These are phyloP conservation scores for Quillaja saponaria DNA, from an alignment of 306 rosid species.

Conservation along the genomic window DNA sequence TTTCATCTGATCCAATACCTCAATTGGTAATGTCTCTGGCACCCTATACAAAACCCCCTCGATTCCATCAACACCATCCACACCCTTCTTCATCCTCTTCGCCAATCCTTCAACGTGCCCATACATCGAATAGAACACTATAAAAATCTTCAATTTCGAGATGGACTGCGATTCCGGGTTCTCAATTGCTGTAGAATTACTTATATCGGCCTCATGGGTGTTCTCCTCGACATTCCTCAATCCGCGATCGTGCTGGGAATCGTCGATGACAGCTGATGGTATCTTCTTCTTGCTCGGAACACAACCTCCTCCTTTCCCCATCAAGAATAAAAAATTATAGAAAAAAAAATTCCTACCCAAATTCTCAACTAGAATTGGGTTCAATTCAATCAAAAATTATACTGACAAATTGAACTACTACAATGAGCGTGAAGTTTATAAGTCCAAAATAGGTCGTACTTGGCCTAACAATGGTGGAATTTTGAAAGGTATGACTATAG, in stretches of 20 bases:
- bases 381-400: neutral
- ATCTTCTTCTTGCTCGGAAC: conserved; percentile 83
- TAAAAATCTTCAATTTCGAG: conserved; percentile 58
- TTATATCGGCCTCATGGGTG: conserved; percentile 10
- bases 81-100: conserved; percentile 75
- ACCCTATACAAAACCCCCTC: conserved; percentile 82
- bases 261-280: conserved; percentile 36
- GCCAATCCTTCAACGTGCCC: conserved; percentile 91
- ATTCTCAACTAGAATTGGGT: conserved; percentile 12
- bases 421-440: neutral
- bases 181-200: conserved; percentile 4
- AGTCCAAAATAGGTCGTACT: neutral
- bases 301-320: conserved; percentile 98
- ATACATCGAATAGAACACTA: conserved; percentile 91
- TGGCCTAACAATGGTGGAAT: conserved; percentile 10
- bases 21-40: conserved; percentile 73
- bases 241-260: conserved; percentile 21
- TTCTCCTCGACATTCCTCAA: conserved; percentile 25
- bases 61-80: conserved; percentile 72
- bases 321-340: conserved; percentile 20
- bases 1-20: conserved; percentile 62
- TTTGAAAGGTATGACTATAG: neutral
- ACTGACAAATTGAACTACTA: neutral
- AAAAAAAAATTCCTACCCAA: neutral
- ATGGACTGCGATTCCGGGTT: conserved; percentile 12